Evolutionary conservation across 2,329 filamentous ascomycete genomes (phyloP), one percentile per base, ranked within the genome.

Genomic region (Cordyceps militaris): DNA sequence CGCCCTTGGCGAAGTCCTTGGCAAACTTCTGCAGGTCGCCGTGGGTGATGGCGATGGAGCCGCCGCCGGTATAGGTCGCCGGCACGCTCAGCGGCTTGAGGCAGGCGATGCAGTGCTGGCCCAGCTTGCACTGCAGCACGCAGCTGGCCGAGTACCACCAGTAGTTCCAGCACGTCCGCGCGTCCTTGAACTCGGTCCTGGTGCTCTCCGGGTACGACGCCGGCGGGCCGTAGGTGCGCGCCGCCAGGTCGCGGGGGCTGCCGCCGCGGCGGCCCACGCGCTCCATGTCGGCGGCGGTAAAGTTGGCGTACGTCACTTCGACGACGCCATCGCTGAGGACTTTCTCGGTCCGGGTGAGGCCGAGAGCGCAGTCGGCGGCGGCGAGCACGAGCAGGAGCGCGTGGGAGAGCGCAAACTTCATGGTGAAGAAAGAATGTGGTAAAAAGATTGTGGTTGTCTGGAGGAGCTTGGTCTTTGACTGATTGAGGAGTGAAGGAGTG

Each of bases 131-230:
- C 16, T 16, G 21, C 8, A 43, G 38, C 11, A 44, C 8, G 2
- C 26, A n/a, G 3, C 51, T 30, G 38, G 40, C 36, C 2, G 38
- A 24, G n/a, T 54, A 54, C 51, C 51, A 54, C 51, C 51, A 54
- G 38, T 42, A 44, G 11, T 54, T 38, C 38, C n/a, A 54, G 23
- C 24, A 32, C 6, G 51, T 54, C 6, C 10, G 16, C 7, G 26
- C 9, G 26, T 44, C 30, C 5, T 2, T 13, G 11, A 24, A 54
- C n/a, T 54, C 28, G 19, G 26, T 13, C 30, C 14, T 23, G 19
- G 8, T 3, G 3, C 19, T 14, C 7, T 16, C 14, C 21, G 43
- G 6, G 44, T 48, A 30, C n/a, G 16, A 3, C 9, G 32, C 14
- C 23, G 26, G 3, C n/a, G n/a, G n/a, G n/a, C n/a, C n/a, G n/a